A percentile compares a stretch with the other conserved stretches of the same genome.
phyloP scores from a whole-genome alignment of 306 rosid genomes.

The Gastrolobium villosum region DNA sequence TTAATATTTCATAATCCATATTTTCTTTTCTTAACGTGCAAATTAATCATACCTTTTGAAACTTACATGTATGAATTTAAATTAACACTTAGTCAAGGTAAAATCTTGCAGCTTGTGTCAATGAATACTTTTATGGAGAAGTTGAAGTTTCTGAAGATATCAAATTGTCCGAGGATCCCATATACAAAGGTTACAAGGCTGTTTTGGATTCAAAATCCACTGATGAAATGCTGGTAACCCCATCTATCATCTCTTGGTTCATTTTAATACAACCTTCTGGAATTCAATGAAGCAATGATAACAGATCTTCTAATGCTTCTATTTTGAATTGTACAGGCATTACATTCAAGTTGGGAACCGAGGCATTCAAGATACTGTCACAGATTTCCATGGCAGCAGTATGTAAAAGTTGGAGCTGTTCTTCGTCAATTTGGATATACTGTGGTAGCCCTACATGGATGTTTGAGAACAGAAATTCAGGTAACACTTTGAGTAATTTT shows the following conservation, averaged over 20 bases:
- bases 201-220: conserved; percentile 92
- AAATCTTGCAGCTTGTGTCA: conserved; percentile 81
- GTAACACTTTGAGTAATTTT: conserved; percentile 39
- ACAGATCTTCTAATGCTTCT: not conserved
- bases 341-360: conserved; percentile 98
- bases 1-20: not conserved
- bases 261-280: conserved; percentile 22
- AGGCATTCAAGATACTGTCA: conserved; percentile 88
- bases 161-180: conserved; percentile 61
- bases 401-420: conserved; percentile 88
- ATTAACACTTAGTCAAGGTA: conserved; percentile 36
- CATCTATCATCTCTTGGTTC: conserved; percentile 23
- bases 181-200: conserved; percentile 84
- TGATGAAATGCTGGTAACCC: conserved; percentile 81
- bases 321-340: conserved; percentile 66
- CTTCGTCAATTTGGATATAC: conserved; percentile 96
- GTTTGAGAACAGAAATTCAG: conserved; percentile 92
- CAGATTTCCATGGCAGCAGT: conserved; percentile 89
- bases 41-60: conserved; percentile 24
- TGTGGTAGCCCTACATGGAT: conserved; percentile 91
- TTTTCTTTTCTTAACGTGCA: not conserved
- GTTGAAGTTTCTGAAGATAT: conserved; percentile 50
- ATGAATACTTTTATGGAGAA: conserved; percentile 74
- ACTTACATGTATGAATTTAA: conserved; percentile 28
- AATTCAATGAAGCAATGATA: not conserved